phyloP scores from a whole-genome alignment of 768 basidiomycete genomes.

The Hypsizygus marmoreus region DNA sequence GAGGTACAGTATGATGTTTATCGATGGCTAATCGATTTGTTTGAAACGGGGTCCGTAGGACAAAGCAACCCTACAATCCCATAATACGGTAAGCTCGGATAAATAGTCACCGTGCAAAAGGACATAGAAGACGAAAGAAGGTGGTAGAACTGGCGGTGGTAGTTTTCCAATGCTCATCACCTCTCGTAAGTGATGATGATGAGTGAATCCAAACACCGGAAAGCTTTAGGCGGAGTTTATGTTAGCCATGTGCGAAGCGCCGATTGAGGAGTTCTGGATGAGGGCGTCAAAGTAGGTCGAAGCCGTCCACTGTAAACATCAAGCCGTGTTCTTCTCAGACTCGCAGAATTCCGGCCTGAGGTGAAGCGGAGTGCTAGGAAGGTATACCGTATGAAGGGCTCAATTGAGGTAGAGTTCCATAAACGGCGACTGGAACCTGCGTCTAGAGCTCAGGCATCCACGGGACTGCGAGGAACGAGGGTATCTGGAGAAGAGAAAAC shows the following conservation, averaged over 20 bases:
- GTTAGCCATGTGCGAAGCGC: too few species aligned
- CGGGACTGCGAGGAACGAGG: background rate
- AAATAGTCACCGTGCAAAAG: constrained; percentile 9
- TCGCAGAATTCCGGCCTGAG: too few species aligned
- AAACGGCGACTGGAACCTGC: background rate
- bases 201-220: too few species aligned
- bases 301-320: too few species aligned
- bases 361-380: too few species aligned
- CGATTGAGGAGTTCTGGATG: too few species aligned
- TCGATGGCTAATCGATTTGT: constrained; percentile 11
- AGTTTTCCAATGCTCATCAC: background rate
- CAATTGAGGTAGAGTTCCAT: background rate
- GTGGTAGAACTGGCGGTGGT: background rate
- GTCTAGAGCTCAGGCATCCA: background rate
- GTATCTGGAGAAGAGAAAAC: background rate
- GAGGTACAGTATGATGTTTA: background rate
- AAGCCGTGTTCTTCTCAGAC: too few species aligned
- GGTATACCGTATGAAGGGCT: background rate
- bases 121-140: background rate
- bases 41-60: constrained; percentile 15
- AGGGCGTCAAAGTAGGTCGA: too few species aligned
- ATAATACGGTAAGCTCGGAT: background rate
- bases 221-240: too few species aligned
- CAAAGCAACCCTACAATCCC: background rate
- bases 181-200: background rate